Evolutionary conservation across 106 monocot genomes (phyloP).

Genomic region (Xerophyta viscosa): DNA sequence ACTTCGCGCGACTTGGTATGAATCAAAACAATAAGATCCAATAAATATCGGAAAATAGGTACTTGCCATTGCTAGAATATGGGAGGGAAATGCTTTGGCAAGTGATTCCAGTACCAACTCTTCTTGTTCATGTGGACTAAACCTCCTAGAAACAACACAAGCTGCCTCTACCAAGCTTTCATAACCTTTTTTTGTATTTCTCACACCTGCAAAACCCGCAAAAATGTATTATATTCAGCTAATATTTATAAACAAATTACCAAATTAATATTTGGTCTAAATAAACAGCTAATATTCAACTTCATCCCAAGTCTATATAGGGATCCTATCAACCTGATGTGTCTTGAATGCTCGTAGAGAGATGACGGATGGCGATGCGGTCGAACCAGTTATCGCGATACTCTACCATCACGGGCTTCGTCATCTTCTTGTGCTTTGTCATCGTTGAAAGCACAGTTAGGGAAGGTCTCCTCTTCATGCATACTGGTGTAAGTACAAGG

Average conservation of each 20-base stretch:
- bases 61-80: slow-evolving; percentile 39
- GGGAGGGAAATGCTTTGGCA: slow-evolving; percentile 26
- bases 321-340: slow-evolving; percentile 16
- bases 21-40: too few species aligned
- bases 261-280: not conserved
- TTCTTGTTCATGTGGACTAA: slow-evolving; percentile 25
- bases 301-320: too few species aligned
- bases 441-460: not conserved
- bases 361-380: slow-evolving; percentile 45
- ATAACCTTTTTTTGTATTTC: slow-evolving; percentile 39
- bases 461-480: not conserved
- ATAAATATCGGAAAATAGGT: not conserved
- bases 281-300: not conserved
- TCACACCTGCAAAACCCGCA: slow-evolving; percentile 19
- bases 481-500: too few species aligned
- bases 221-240: not conserved
- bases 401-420: slow-evolving; percentile 5
- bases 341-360: slow-evolving; percentile 43
- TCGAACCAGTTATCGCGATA: slow-evolving; percentile 78
- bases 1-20: not conserved
- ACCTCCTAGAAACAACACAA: slow-evolving; percentile 20
- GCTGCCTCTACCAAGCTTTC: slow-evolving; percentile 47
- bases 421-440: not conserved
- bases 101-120: slow-evolving; percentile 39
- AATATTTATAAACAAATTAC: not conserved